Evolutionary conservation across 305 asterid genomes (phyloP).

Genomic region (Withania somnifera): DNA sequence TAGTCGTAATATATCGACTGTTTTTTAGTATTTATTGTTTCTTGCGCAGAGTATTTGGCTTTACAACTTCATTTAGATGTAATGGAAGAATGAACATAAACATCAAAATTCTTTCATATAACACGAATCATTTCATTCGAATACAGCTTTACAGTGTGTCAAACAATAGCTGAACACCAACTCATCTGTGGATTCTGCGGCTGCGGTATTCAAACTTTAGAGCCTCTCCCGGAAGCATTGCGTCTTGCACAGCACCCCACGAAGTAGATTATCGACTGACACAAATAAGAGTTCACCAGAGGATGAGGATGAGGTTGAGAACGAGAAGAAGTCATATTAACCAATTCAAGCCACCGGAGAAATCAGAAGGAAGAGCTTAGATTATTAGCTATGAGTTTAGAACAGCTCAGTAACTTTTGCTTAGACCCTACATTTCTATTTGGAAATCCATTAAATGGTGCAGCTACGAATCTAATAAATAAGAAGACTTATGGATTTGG

Average conservation of each 20-base stretch:
- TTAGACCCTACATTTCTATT: neutral
- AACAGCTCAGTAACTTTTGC: neutral
- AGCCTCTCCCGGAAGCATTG: conserved; percentile 42
- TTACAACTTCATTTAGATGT: neutral
- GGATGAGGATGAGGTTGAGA: neutral
- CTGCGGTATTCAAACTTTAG: conserved; percentile 31
- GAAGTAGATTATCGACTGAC: conserved; percentile 65
- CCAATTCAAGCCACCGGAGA: neutral
- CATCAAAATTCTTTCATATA: neutral
- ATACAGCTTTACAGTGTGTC: neutral
- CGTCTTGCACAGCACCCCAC: conserved; percentile 93
- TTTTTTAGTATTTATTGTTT: too few relatives aligned
- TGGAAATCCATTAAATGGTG: neutral
- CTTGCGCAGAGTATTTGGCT: too few relatives aligned
- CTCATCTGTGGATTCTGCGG: neutral
- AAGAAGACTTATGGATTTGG: neutral
- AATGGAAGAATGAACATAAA: neutral
- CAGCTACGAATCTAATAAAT: neutral
- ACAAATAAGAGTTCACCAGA: neutral
- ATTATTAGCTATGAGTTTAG: neutral
- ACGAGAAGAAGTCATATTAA: neutral
- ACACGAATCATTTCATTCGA: neutral
- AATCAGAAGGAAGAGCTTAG: neutral
- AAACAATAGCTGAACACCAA: neutral
- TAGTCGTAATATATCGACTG: too few relatives aligned